Evolutionary conservation across 192 early-diverging fungal genomes (phyloP).

Genomic region (Pilobolus umbonatus): DNA sequence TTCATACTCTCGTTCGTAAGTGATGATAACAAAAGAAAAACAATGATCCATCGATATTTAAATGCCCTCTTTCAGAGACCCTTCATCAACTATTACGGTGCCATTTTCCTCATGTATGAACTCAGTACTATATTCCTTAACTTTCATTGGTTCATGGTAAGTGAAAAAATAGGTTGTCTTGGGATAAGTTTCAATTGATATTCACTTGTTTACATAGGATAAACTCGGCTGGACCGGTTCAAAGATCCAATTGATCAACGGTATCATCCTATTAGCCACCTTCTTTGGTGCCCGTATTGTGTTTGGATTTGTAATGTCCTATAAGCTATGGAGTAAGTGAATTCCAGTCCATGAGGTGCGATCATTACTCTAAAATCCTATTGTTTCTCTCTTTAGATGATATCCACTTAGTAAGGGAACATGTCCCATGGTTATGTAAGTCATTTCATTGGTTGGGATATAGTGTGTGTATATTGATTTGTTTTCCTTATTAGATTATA

Average conservation of each 20-base stretch:
- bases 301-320: constrained; percentile 74
- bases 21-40: constrained; percentile 3
- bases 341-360: background rate
- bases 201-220: constrained; percentile 47
- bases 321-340: constrained; percentile 51
- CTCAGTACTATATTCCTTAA: constrained; percentile 89
- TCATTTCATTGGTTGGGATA: background rate
- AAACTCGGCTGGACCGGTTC: constrained; percentile 82
- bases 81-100: constrained; percentile 82
- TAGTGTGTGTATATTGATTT: background rate
- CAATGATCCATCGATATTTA: background rate
- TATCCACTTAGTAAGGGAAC: constrained; percentile 22
- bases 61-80: constrained; percentile 51
- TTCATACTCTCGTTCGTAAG: constrained; percentile 70
- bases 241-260: constrained; percentile 77
- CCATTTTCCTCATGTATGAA: constrained; percentile 87
- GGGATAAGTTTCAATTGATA: background rate
- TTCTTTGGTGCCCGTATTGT: constrained; percentile 77
- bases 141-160: constrained; percentile 76
- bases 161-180: background rate
- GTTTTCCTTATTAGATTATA: constrained; percentile 1
- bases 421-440: constrained; percentile 28
- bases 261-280: constrained; percentile 62
- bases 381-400: constrained; percentile 4
- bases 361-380: background rate